Conservation (phyloP, 345 rosid genomes). For the Camelina neglecta region DNA sequence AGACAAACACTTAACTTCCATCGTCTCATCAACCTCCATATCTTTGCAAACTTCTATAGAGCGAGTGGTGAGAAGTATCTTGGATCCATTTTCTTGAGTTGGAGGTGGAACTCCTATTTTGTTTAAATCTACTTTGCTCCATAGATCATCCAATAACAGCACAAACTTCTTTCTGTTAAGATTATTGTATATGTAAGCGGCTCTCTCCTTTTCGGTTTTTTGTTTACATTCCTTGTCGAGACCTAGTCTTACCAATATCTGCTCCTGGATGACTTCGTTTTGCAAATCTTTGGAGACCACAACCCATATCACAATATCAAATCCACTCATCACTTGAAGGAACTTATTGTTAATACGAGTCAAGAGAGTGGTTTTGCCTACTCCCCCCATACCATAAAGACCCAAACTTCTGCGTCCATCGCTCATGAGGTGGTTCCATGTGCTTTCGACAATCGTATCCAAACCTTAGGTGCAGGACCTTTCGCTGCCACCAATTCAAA, state of each 20-base stretch:
- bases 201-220: neutral
- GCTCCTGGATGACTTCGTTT: neutral
- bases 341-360: neutral
- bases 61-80: neutral
- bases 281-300: constrained; percentile 1
- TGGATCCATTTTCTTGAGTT: neutral
- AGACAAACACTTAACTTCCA: neutral
- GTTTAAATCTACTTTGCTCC: neutral
- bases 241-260: neutral
- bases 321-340: neutral
- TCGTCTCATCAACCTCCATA: neutral
- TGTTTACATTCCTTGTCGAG: neutral
- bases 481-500: neutral
- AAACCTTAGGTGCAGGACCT: neutral
- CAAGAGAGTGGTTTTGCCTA: neutral
- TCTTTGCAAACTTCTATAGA: neutral
- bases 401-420: neutral
- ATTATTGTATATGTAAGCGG: neutral
- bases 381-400: constrained; percentile 3
- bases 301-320: neutral
- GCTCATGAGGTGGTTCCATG: neutral
- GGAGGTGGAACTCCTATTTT: neutral
- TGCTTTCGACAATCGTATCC: neutral
- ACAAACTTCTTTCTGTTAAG: neutral
- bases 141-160: neutral